Conservation (phyloP, 1,284 basidiomycete species). For the Apiotrichum porosum region DNA sequence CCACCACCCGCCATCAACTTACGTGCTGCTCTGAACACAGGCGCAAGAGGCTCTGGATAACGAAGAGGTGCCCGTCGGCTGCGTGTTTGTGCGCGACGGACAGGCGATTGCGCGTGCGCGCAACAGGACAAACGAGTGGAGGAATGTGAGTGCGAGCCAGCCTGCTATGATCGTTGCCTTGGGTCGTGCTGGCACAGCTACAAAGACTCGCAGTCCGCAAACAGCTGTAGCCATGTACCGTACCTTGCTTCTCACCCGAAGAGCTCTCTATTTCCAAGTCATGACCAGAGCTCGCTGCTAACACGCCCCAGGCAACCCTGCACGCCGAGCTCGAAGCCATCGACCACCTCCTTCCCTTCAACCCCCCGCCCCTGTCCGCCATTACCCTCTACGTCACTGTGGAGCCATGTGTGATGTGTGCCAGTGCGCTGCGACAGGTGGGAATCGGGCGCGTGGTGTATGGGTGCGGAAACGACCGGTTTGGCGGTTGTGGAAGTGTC, state of each 20-base stretch:
- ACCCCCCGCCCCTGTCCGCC: slow-evolving; percentile 60
- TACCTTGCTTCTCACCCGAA: too few relatives aligned
- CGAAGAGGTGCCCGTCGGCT: slow-evolving; percentile 93
- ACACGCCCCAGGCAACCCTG: slow-evolving; percentile 78
- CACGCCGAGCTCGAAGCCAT: slow-evolving; percentile 98
- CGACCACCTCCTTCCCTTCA: slow-evolving; percentile 71
- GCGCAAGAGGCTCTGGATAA: slow-evolving; percentile 71
- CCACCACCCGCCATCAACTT: too few relatives aligned
- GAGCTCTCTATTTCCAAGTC: too few relatives aligned
- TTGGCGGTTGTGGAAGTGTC: slow-evolving; percentile 96
- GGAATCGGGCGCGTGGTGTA: slow-evolving; percentile 89
- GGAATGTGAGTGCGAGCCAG: slow-evolving; percentile 65
- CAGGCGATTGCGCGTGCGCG: slow-evolving; percentile 75
- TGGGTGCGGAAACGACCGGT: slow-evolving; percentile 93
- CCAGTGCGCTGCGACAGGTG: slow-evolving; percentile 85
- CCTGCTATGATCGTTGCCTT: neutral
- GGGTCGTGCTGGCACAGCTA: too few relatives aligned
- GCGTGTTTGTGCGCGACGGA: slow-evolving; percentile 81
- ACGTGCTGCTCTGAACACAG: slow-evolving; percentile 29
- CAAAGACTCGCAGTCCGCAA: neutral
- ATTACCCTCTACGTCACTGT: slow-evolving; percentile 96
- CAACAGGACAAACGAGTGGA: slow-evolving; percentile 90
- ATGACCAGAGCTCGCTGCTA: too few relatives aligned
- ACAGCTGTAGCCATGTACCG: too few relatives aligned
- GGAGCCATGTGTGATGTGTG: slow-evolving; percentile 99